Evolutionary conservation across 208 protist genomes (phyloP).

Genomic region (Acanthamoeba culbertsoni): DNA sequence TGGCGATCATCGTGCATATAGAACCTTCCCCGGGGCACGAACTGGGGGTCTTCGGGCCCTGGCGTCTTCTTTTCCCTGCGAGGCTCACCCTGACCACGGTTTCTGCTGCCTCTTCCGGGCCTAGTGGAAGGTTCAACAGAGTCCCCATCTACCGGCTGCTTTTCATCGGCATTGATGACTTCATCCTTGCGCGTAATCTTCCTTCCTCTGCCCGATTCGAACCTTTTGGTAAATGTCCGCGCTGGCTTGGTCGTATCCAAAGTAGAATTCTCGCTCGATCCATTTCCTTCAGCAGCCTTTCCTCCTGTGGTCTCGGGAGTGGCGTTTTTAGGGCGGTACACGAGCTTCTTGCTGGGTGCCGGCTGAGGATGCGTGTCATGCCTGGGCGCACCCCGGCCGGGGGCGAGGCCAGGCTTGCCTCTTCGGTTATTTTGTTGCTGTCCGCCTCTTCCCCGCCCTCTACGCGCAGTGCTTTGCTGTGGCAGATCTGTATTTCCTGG

Average conservation of each 20-base stretch:
- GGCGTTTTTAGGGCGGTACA: background rate
- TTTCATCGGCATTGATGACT: no score
- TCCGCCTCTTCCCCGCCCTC: no score
- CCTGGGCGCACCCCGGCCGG: no score
- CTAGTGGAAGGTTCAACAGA: no score
- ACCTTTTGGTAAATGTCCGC: no score
- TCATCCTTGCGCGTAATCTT: no score
- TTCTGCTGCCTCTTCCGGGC: background rate
- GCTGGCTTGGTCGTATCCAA: no score
- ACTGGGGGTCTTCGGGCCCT: background rate
- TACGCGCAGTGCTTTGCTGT: background rate
- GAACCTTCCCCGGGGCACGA: background rate
- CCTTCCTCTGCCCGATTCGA: no score
- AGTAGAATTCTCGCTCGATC: background rate
- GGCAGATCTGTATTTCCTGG: no score
- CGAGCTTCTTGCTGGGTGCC: background rate
- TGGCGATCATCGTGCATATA: slow-evolving; percentile 8
- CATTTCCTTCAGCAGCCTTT: background rate
- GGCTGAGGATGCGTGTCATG: background rate
- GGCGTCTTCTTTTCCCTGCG: background rate
- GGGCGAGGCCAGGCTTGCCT: no score
- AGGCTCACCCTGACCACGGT: background rate
- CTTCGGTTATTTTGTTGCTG: no score
- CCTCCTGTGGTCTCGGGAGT: background rate
- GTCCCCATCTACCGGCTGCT: no score